Base-by-base conservation (phyloP, 108 stramenopile species). In the Nitzschia sp. region DNA sequence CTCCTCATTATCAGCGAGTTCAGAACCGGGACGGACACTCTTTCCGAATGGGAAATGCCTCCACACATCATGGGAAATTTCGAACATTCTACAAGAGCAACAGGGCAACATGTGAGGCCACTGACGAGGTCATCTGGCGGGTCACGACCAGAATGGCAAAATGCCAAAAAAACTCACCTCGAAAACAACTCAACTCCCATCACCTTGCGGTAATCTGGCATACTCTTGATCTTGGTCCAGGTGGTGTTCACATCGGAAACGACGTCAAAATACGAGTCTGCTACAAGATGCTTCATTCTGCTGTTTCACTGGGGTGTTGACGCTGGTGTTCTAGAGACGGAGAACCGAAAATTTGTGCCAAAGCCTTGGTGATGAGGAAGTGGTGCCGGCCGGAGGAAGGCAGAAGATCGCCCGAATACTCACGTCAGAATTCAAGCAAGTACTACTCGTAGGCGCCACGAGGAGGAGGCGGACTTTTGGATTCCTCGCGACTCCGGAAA, bases 221-320 rank as follows among this genome's bases (percentile, higher is more conserved):
- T 44, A 12, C 11, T 21, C 44, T 63, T 63, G 44, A 63, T 21
- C 46, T 48, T 14, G 17, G 43, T 10, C 62, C 62, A 63, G 1
- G 62, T 63, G 46, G 11, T 48, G 22, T 43, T 46, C 3, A 63
- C 62, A 26, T 63, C 46, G 43, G 43, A 19, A 8, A 63, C 62
- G 24, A 63, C 62, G 11, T 63, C 62, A 46, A 63, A 63, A 48
- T 63, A 63, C 12, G 42, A 46, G 21, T 63, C 62, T 63, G 26
- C 38, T 17, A 63, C 46, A 26, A 63, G 29, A 48, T 63, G 62
- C 14, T 63, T 44, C 62, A 63, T 63, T 19, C 12, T 58, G 29
- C 29, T 34, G 29, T 34, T 34, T 34, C 29, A 34, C 29, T 34
- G 29, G 29, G n/a, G 29, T 34, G 29, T 34, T 34, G 29, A 34